These are phyloP conservation scores for Arabis alpina DNA, from an alignment of 345 rosid species.

Conservation along the genomic window DNA sequence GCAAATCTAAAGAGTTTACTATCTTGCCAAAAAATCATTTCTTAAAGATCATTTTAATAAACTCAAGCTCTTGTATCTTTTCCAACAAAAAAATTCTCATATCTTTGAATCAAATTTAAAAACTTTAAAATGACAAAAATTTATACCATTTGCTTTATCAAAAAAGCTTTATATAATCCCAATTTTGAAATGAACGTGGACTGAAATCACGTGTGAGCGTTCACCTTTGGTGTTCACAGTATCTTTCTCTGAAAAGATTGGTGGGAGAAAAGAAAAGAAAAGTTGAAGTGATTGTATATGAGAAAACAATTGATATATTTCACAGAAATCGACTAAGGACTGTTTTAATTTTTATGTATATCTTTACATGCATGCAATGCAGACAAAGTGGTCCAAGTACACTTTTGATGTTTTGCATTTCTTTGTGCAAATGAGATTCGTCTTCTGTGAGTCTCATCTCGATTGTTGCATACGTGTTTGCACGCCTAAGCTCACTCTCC, in stretches of 20 bases:
- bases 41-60: too few species aligned
- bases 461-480: conserved; percentile 15
- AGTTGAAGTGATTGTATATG: conserved; percentile 22
- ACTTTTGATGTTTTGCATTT: conserved; percentile 43
- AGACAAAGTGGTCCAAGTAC: conserved; percentile 43
- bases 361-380: conserved; percentile 44
- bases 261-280: conserved; percentile 30
- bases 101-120: background rate
- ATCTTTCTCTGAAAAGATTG: conserved; percentile 37
- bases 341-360: background rate
- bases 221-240: conserved; percentile 32
- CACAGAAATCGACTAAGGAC: conserved; percentile 32
- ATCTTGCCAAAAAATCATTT: too few species aligned
- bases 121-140: conserved; percentile 7
- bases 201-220: conserved; percentile 43
- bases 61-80: too few species aligned
- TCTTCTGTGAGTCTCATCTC: conserved; percentile 21
- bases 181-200: conserved; percentile 35
- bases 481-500: conserved; percentile 15
- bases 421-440: conserved; percentile 39
- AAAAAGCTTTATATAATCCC: background rate
- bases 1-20: too few species aligned
- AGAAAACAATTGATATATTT: conserved; percentile 23
- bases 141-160: background rate
- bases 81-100: too few species aligned